These are phyloP conservation scores for Beauveria pseudobassiana DNA, from an alignment of 2,329 filamentous ascomycete species.

Conservation along the genomic window DNA sequence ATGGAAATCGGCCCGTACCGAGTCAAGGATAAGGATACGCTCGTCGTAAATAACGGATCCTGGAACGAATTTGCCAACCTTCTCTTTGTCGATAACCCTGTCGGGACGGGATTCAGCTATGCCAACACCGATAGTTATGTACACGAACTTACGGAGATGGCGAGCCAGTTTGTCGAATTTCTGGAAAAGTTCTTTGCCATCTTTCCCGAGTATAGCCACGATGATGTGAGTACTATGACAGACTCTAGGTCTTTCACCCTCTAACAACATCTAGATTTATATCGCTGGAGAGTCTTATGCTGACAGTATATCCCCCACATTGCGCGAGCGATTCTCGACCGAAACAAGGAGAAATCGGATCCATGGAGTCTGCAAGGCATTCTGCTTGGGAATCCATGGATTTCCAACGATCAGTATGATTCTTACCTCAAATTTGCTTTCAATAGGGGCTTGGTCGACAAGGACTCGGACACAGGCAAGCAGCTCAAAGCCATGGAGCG, in stretches of 20 bases:
- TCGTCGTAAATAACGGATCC: constrained; percentile 83
- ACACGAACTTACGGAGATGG: constrained; percentile 81
- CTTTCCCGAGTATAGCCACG: constrained; percentile 84
- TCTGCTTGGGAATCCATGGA: constrained; percentile 96
- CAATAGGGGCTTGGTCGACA: constrained; percentile 63
- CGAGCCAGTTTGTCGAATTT: constrained; percentile 78
- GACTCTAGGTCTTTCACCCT: neutral
- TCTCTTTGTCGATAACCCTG: constrained; percentile 93
- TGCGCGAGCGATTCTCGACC: constrained; percentile 79
- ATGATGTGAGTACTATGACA: constrained; percentile 63
- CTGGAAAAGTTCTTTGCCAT: constrained; percentile 84
- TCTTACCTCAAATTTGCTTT: constrained; percentile 79
- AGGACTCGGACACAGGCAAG: constrained; percentile 55
- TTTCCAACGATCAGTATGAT: constrained; percentile 82
- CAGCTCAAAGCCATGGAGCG: constrained; percentile 62
- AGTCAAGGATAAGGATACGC: constrained; percentile 62
- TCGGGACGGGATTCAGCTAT: constrained; percentile 94
- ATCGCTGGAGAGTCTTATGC: constrained; percentile 95
- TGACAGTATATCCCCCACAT: constrained; percentile 95
- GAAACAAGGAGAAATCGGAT: constrained; percentile 59
- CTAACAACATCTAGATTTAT: constrained; percentile 59
- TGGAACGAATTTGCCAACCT: constrained; percentile 99
- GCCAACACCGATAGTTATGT: constrained; percentile 84
- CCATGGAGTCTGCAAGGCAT: constrained; percentile 76
- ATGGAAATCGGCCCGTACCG: constrained; percentile 96